A percentile compares a stretch with the other conserved stretches of the same genome.
These are phyloP conservation scores for Atkinsonella hypoxylon DNA, from an alignment of 2,329 filamentous ascomycete species.

Conservation along the genomic window DNA sequence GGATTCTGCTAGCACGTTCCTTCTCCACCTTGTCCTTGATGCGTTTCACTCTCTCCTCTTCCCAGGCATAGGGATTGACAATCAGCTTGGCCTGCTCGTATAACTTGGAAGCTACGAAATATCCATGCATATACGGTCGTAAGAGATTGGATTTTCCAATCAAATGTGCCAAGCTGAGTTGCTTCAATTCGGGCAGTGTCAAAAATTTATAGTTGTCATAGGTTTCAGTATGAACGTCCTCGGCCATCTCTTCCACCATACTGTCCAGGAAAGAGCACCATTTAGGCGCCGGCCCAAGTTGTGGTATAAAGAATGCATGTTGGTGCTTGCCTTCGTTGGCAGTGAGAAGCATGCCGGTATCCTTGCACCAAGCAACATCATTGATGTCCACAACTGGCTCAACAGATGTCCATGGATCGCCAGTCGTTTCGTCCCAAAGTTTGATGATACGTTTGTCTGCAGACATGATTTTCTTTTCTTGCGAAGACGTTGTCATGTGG, in stretches of 20 bases:
- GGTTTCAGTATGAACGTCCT: constrained; percentile 63
- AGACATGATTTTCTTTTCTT: constrained; percentile 79
- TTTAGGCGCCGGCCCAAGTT: constrained; percentile 80
- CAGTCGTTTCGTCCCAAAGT: constrained; percentile 77
- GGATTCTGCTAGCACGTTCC: constrained; percentile 86
- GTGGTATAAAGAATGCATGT: constrained; percentile 89
- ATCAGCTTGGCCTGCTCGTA: constrained; percentile 94
- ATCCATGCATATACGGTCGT: constrained; percentile 97
- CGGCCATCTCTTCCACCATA: constrained; percentile 96
- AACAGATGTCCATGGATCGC: constrained; percentile 87
- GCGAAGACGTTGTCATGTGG: constrained; percentile 57
- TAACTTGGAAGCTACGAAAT: constrained; percentile 88
- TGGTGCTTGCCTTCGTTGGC: constrained; percentile 95
- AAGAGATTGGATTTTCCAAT: constrained; percentile 83
- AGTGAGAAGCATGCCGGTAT: constrained; percentile 89
- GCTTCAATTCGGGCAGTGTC: constrained; percentile 72
- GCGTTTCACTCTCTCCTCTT: constrained; percentile 82
- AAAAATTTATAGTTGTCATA: constrained; percentile 99
- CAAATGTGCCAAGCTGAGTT: constrained; percentile 76
- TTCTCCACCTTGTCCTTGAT: constrained; percentile 95
- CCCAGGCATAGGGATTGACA: constrained; percentile 85
- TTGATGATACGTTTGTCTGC: constrained; percentile 96
- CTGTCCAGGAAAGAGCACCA: constrained; percentile 98
- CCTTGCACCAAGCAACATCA: constrained; percentile 81
- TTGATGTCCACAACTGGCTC: constrained; percentile 94